Conservation (phyloP, 805 yeast species). For the Barnettozyma pratensis region DNA sequence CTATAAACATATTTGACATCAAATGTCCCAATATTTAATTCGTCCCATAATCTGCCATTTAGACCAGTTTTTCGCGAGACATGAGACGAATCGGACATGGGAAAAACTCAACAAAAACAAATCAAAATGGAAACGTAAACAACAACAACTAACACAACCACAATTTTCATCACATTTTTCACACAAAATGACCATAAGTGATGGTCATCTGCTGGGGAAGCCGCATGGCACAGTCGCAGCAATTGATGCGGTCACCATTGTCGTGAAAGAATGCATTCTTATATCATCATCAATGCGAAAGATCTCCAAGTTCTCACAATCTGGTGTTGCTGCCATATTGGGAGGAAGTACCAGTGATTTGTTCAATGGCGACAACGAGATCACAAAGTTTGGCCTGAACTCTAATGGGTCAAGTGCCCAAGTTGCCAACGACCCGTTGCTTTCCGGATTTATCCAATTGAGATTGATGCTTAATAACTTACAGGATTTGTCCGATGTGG, state of each 20-base stretch:
- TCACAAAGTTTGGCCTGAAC: slow-evolving; percentile 24
- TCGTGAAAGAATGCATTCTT: slow-evolving; percentile 82
- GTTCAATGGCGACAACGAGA: slow-evolving; percentile 40
- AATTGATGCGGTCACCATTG: slow-evolving; percentile 74
- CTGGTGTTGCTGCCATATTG: slow-evolving; percentile 81
- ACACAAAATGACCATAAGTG: slow-evolving; percentile 2
- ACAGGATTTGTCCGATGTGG: slow-evolving; percentile 48
- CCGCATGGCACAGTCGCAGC: slow-evolving; percentile 26
- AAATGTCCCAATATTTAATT: no score
- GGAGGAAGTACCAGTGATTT: slow-evolving; percentile 54
- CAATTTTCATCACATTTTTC: neutral
- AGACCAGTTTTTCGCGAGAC: no score
- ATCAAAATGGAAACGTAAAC: neutral
- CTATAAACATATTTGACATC: no score
- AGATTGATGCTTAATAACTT: slow-evolving; percentile 63
- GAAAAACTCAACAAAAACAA: neutral
- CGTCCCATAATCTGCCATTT: no score
- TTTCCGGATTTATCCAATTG: slow-evolving; percentile 75
- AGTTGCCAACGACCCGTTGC: slow-evolving; percentile 50
- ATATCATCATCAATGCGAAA: slow-evolving; percentile 89
- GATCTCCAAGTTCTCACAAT: slow-evolving; percentile 66
- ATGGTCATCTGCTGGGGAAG: slow-evolving; percentile 3
- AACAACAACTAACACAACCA: neutral
- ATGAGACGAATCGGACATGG: no score
- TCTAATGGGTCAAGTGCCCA: slow-evolving; percentile 18